Evolutionary conservation across 768 basidiomycete genomes (phyloP), one percentile per base, ranked within the genome.

Genomic region (Kwoniella shandongensis): DNA sequence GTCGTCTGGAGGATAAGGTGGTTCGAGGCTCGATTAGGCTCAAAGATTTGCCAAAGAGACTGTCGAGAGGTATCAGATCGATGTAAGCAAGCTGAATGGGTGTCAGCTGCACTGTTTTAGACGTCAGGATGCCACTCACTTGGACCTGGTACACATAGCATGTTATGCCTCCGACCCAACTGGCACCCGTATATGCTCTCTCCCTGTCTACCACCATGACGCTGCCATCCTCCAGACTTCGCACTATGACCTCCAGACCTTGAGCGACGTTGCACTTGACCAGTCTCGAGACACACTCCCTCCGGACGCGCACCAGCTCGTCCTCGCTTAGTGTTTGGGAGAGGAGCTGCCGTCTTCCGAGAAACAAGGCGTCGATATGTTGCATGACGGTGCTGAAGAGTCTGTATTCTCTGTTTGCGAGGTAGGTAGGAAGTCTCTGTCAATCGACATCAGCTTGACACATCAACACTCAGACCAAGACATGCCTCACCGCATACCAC

Each of bases 171-270:
- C 55, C 54, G 23, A 67, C 61, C 63, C 68, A 72, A 36, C 56
- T 65, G 1, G 61, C 44, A 1, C 57, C 65, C 10, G 51, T 32
- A n/a, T 57, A 59, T 4, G 66, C 88, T 47, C 87, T 87, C 66
- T 91, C 88, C 17, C 88, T 84, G 65, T 94, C 91, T n/a, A 91
- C 88, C 2, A 86, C 87, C 30, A 92, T 89, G 22, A 98, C 81
- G 3, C 85, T 87, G 26, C 94, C 94, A 83, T 88, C 90, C 1
- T 84, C 85, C 26, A 93, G 89, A 79, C 97, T 91, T 20, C 94
- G 83, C n/a, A 98, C 93, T 66, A 98, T 92, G 59, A 98, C 85
- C 68, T 97, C 94, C 44, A 97, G 78, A 6, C 88, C 89, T 73
- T 98, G 94, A 2, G 88, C 86, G 55, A 97, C 81, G 73, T 98